Evolutionary conservation across 2,329 filamentous ascomycete species (phyloP).

Genomic region (Grosmannia penicillata): DNA sequence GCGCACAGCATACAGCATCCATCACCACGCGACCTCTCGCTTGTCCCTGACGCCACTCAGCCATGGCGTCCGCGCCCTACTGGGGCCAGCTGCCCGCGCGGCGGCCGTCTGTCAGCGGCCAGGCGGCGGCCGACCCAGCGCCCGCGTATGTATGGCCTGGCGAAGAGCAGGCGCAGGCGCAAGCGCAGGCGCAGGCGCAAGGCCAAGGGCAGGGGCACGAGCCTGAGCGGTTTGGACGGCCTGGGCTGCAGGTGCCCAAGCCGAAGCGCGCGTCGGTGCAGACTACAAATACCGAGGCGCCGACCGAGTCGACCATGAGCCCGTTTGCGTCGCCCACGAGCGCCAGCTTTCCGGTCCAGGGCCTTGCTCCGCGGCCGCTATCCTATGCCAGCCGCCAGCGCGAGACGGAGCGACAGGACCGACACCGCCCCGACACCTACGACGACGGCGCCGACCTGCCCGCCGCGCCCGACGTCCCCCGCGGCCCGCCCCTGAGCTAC

Average conservation of each 20-base stretch:
- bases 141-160: too few relatives aligned
- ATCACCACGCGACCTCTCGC: too few relatives aligned
- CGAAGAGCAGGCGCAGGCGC: too few relatives aligned
- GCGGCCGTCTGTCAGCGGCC: too few relatives aligned
- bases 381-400: too few relatives aligned
- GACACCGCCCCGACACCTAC: constrained; percentile 12
- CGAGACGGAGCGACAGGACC: constrained; percentile 23
- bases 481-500: constrained; percentile 42
- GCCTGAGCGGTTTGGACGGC: constrained; percentile 17
- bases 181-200: too few relatives aligned
- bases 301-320: constrained; percentile 43
- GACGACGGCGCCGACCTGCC: constrained; percentile 19
- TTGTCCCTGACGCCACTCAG: too few relatives aligned
- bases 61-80: constrained; percentile 1
- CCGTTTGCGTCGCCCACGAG: constrained; percentile 39
- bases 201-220: too few relatives aligned
- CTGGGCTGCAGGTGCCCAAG: constrained; percentile 25
- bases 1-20: too few relatives aligned
- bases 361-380: constrained; percentile 43
- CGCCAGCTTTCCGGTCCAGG: constrained; percentile 33
- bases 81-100: constrained; percentile 30
- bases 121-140: too few relatives aligned
- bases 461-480: constrained; percentile 45
- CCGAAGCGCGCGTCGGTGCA: constrained; percentile 39
- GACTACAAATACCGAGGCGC: constrained; percentile 38